Evolutionary conservation across 306 rosid genomes (phyloP).

Genomic region (Dryas drummondii): DNA sequence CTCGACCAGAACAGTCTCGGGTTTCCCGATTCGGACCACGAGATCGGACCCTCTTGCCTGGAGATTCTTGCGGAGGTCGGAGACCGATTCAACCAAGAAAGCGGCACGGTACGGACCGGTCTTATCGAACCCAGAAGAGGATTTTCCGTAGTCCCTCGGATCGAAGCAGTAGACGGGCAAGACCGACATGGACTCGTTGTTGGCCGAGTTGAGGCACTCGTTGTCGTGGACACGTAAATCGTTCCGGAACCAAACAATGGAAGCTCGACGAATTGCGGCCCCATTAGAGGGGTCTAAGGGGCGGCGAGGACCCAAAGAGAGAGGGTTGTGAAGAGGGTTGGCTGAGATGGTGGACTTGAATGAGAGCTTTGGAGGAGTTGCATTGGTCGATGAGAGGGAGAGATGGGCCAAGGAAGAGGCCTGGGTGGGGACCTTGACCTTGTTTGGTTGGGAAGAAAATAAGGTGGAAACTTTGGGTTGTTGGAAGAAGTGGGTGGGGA

Average conservation of each 20-base stretch:
- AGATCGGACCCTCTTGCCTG: constrained; percentile 84
- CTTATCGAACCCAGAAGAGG: constrained; percentile 85
- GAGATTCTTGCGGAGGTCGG: constrained; percentile 70
- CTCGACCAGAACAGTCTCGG: constrained; percentile 70
- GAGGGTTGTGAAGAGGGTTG: constrained; percentile 72
- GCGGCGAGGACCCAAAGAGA: constrained; percentile 63
- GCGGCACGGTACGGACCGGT: constrained; percentile 76
- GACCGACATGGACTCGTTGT: constrained; percentile 74
- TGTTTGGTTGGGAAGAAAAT: constrained; percentile 49
- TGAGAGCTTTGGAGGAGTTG: constrained; percentile 48
- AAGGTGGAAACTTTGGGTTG: constrained; percentile 52
- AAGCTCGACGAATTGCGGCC: constrained; percentile 77
- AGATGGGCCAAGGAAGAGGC: constrained; percentile 77
- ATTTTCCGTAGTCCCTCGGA: constrained; percentile 81
- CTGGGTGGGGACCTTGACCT: constrained; percentile 69
- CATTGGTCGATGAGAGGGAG: constrained; percentile 55
- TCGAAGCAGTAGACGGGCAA: constrained; percentile 93
- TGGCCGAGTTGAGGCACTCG: constrained; percentile 72
- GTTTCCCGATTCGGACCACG: constrained; percentile 79
- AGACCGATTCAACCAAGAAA: constrained; percentile 74
- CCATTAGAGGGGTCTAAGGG: constrained; percentile 79
- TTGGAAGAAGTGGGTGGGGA: constrained; percentile 48
- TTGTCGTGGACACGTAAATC: constrained; percentile 87
- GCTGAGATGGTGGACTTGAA: constrained; percentile 72
- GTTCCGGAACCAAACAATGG: constrained; percentile 90